Evolutionary conservation across 148 eudicot genomes (phyloP).

Genomic region (Silene conica): DNA sequence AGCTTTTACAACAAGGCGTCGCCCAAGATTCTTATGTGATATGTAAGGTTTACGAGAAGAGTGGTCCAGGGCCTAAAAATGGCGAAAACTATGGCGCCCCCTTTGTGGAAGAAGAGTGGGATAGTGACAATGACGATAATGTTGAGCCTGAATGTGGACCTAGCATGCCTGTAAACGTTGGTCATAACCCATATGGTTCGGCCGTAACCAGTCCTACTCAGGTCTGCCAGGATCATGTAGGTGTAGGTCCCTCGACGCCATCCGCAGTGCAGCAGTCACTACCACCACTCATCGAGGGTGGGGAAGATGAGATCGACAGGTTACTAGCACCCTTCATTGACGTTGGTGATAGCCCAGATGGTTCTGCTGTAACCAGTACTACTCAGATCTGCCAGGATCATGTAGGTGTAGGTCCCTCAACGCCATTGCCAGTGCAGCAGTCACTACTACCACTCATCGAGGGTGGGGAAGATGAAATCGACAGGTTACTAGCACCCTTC

Average conservation of each 20-base stretch:
- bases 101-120: slow-evolving; percentile 71
- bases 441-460: background rate
- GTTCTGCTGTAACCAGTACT: slow-evolving; percentile 13
- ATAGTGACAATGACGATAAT: slow-evolving; percentile 31
- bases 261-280: background rate
- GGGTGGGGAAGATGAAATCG: slow-evolving; percentile 15
- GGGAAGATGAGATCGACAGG: slow-evolving; percentile 19
- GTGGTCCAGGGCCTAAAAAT: slow-evolving; percentile 63
- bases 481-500: slow-evolving; percentile 7
- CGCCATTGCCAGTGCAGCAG: background rate
- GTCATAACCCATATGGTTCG: background rate
- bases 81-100: slow-evolving; percentile 77
- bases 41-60: slow-evolving; percentile 66
- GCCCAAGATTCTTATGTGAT: slow-evolving; percentile 53
- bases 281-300: background rate
- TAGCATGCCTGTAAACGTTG: background rate
- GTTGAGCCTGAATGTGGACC: slow-evolving; percentile 7
- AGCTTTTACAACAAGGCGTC: slow-evolving; percentile 39
- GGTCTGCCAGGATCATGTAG: background rate
- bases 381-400: background rate
- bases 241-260: background rate
- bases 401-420: background rate
- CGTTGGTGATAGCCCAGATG: too few relatives aligned
- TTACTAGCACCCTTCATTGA: slow-evolving; percentile 10
- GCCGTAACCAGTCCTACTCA: slow-evolving; percentile 3